Evolutionary conservation across 805 yeast species (phyloP).

Genomic region (Alloascoidea hylecoeti): DNA sequence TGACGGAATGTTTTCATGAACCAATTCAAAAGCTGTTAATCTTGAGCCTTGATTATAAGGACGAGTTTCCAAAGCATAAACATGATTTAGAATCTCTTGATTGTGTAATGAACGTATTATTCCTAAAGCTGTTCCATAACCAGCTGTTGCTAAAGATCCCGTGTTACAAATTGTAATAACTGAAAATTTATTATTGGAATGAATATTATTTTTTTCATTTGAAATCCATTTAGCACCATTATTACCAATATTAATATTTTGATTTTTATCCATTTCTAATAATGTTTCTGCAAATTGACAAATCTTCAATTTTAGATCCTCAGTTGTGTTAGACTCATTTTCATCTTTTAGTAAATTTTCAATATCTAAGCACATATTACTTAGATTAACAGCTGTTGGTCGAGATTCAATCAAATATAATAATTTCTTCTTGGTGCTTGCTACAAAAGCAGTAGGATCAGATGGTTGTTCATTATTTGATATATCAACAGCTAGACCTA

Average conservation of each 20-base stretch:
- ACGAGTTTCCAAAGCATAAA: constrained; percentile 84
- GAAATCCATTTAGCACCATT: constrained; percentile 65
- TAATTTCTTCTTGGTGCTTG: constrained; percentile 29
- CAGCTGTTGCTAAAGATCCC: constrained; percentile 94
- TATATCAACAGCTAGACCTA: constrained; percentile 69
- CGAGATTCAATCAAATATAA: constrained; percentile 63
- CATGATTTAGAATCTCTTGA: constrained; percentile 44
- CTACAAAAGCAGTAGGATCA: constrained; percentile 18
- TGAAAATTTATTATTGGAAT: constrained; percentile 44
- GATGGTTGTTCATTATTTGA: constrained; percentile 4
- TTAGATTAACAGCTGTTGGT: constrained; percentile 91
- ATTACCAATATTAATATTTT: constrained; percentile 66
- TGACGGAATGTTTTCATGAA: constrained; percentile 76
- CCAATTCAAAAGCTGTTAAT: constrained; percentile 80
- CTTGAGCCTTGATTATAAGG: constrained; percentile 97
- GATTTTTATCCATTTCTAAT: constrained; percentile 64
- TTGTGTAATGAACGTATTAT: constrained; percentile 60
- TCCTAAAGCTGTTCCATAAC: constrained; percentile 95
- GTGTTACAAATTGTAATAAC: constrained; percentile 92
- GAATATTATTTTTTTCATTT: constrained; percentile 32
- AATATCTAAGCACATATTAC: constrained; percentile 55
- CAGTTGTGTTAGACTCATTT: constrained; percentile 10
- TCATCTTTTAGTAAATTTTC: constrained; percentile 17
- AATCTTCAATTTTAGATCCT: constrained; percentile 19
- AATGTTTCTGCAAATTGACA: constrained; percentile 26